Base-by-base conservation (phyloP, 352 stramenopile genomes). In the Phytophthora pinifolia region DNA sequence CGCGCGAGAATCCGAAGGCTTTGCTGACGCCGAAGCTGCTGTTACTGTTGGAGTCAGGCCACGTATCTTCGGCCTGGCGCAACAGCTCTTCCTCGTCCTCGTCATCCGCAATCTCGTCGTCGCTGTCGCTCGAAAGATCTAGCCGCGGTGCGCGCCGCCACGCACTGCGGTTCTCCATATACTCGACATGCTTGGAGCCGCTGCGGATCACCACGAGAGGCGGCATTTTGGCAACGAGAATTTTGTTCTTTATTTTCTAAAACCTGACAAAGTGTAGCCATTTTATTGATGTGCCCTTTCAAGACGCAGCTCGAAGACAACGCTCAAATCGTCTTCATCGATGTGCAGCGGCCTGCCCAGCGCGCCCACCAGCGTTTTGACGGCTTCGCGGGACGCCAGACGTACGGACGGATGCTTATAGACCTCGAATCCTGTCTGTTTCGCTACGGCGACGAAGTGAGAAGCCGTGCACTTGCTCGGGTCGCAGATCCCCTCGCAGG, bases 201-300 rank as follows among this genome's bases (percentile, higher is more conserved):
- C 67, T 72, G 43, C 83, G 83, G 54, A 92, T 86, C 42, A 92
- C 72, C 9, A 89, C 74, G 5, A 92, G 64, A 62, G 83, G 66
- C 39, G 83, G 79, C 83, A 90, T 92, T 6, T 3, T 20, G 3
- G 9, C 14, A 25, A 27, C 15, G 5, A 29, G 25, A 29, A 29
- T 45, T 54, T 55, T 18, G 59, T 67, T 68, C 31, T 43, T 39
- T 33, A n/a, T 36, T 62, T 34, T 14, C 8, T 22, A 15, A 38
- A 52, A 42, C 31, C 0, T 25, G 54, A 30, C 15, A 33, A 37
- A 51, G 13, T 60, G 50, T 67, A 61, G 29, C 54, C 42, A 59
- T 56, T 53, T 15, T 62, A 29, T 54, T 48, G 45, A 18, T 49
- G 8, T 53, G 18, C 14, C 17, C 18, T 13, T 53, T 50, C 49